Percentiles rank a stretch among this genome's conserved stretches.
Conservation (phyloP, 257 asterid species). For the Thymus quinquecostatus region DNA sequence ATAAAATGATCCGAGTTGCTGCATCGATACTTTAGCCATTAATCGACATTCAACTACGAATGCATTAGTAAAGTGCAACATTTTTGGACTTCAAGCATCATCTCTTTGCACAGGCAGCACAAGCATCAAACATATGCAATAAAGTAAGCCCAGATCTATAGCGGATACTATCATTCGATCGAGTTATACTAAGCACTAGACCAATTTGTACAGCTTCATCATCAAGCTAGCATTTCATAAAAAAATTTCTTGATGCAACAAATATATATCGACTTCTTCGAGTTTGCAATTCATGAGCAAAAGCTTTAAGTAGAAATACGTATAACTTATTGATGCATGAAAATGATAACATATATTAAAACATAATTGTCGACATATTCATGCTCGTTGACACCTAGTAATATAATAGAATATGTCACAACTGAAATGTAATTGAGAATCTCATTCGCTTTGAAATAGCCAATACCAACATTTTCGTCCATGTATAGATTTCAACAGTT, state of each 20-base stretch:
- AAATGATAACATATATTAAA: too few relatives aligned
- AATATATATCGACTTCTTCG: neutral
- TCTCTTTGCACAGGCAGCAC: neutral
- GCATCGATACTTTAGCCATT: neutral
- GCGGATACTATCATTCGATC: neutral
- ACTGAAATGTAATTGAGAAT: too few relatives aligned
- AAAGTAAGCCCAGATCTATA: neutral
- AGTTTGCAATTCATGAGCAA: neutral
- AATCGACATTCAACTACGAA: neutral
- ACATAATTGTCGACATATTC: too few relatives aligned
- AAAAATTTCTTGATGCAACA: neutral
- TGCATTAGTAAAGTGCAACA: neutral
- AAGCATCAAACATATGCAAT: neutral
- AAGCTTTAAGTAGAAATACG: neutral
- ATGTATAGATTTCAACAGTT: too few relatives aligned
- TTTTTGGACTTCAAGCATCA: neutral
- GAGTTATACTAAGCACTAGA: too few relatives aligned
- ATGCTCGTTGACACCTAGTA: too few relatives aligned
- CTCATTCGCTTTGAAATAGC: too few relatives aligned
- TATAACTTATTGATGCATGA: too few relatives aligned
- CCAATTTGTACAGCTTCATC: neutral
- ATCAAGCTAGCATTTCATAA: neutral
- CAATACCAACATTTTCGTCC: too few relatives aligned
- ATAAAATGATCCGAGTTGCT: neutral
- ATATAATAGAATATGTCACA: too few relatives aligned